Evolutionary conservation across 2,329 filamentous ascomycete genomes (phyloP).

Genomic region (Colletotrichum aenigma): DNA sequence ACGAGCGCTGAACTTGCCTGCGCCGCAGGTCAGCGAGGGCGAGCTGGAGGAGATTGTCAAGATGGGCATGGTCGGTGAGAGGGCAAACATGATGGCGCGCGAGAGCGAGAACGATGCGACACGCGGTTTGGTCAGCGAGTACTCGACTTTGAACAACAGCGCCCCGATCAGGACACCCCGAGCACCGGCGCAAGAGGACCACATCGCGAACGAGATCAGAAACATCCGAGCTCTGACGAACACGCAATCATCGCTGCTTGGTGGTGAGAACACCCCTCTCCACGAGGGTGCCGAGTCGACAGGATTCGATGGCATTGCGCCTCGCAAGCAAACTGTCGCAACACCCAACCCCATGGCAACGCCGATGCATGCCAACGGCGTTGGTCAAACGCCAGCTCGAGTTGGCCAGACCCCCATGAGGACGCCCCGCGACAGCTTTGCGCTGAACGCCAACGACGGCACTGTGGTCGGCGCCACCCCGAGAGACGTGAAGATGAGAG

Average conservation of each 20-base stretch:
- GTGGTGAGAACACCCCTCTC: slow-evolving; percentile 91
- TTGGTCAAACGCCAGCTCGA: slow-evolving; percentile 70
- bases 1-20: slow-evolving; percentile 78
- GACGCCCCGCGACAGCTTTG: slow-evolving; percentile 87
- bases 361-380: slow-evolving; percentile 69
- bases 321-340: slow-evolving; percentile 79
- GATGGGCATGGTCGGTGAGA: slow-evolving; percentile 94
- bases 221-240: slow-evolving; percentile 93
- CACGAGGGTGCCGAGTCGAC: slow-evolving; percentile 83
- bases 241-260: slow-evolving; percentile 90
- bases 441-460: slow-evolving; percentile 75
- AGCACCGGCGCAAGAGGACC: slow-evolving; percentile 90
- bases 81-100: slow-evolving; percentile 75
- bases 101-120: slow-evolving; percentile 86
- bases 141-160: slow-evolving; percentile 77
- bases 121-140: slow-evolving; percentile 84
- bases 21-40: slow-evolving; percentile 89
- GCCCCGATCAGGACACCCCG: slow-evolving; percentile 92
- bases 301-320: slow-evolving; percentile 84
- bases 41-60: slow-evolving; percentile 98
- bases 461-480: slow-evolving; percentile 77
- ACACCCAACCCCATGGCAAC: slow-evolving; percentile 97
- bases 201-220: slow-evolving; percentile 93
- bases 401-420: slow-evolving; percentile 83
- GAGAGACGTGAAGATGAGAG: slow-evolving; percentile 73